Evolutionary conservation across 176 grass and related monocot genomes (phyloP), one percentile per base, ranked within the genome.

Genomic region (Themeda triandra): DNA sequence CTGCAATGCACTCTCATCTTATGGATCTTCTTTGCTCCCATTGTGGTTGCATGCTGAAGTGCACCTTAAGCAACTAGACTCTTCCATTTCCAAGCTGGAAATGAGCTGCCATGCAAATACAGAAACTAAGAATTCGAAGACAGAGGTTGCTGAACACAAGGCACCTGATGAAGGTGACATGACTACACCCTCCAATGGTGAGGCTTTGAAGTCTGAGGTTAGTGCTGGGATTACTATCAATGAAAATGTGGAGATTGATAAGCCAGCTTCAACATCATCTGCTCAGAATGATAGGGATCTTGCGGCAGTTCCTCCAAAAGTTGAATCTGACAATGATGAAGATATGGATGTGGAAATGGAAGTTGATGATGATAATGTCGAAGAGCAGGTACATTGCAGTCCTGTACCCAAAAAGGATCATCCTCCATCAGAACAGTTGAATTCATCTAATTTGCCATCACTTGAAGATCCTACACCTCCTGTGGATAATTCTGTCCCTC

Each of bases 321-420:
- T 82, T 39, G 88, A 97, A 65, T 51, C 18, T 46, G 86, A 78
- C 51, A 73, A 67, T 63, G 91, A 93, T 83, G 87, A 88, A 74
- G 94, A 97, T 89, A 97, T 97, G 92, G 97, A 99, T 89, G 97
- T 99, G 48, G 97, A 99, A 36, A 99, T 99, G 97, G 93, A 99
- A 77, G 92, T 96, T 74, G 97, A 99, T 63, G 97, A 99, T 42
- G 91, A 92, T 81, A 58, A 82, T 79, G 70, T 89, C 62, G 85
- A 81, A 86, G 66, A 85, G 39, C 80, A 83, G 46, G 71, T 71
- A 10, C 49, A 76, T 73, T 62, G 65, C 31, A 46, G 27, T 68
- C 49, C 46, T 56, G 29, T 64, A 71, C 69, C 46, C 31, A 84
- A 73, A 49, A 49, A 49, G 76, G 88, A 95, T 49, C 80, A 37